Evolutionary conservation across 1,139 yeast species (phyloP).

Genomic region (Blastobotrys indianensis): DNA sequence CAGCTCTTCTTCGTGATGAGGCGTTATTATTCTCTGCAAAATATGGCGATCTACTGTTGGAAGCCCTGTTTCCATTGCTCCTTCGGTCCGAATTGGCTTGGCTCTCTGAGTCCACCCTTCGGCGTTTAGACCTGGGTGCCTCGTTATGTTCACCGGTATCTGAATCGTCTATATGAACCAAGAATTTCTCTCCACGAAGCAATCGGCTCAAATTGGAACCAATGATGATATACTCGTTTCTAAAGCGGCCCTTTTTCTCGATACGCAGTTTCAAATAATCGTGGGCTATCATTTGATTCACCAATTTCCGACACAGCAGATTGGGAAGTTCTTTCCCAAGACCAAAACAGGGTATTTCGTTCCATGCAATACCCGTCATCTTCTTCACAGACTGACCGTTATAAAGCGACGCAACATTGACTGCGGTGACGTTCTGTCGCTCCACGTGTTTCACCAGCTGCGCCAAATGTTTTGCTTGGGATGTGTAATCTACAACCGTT

Average conservation of each 20-base stretch:
- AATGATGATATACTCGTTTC: neutral
- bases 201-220: conserved; percentile 1
- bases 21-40: neutral
- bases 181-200: neutral
- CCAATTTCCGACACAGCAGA: neutral
- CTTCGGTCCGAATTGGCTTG: no score
- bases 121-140: no score
- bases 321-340: conserved; percentile 56
- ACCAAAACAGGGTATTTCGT: no score
- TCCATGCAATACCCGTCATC: conserved; percentile 36
- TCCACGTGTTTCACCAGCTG: conserved; percentile 53
- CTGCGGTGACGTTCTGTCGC: conserved; percentile 59
- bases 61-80: no score
- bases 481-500: conserved; percentile 61
- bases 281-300: conserved; percentile 46
- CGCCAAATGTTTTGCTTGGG: conserved; percentile 54
- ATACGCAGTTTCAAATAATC: conserved; percentile 69
- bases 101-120: no score
- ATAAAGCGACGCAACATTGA: conserved; percentile 78
- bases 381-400: conserved; percentile 67
- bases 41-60: neutral
- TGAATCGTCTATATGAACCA: neutral
- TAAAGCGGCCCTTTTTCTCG: conserved; percentile 36
- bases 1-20: neutral
- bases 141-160: no score